Conservation (phyloP, 257 asterid genomes). For the Misopates orontium region DNA sequence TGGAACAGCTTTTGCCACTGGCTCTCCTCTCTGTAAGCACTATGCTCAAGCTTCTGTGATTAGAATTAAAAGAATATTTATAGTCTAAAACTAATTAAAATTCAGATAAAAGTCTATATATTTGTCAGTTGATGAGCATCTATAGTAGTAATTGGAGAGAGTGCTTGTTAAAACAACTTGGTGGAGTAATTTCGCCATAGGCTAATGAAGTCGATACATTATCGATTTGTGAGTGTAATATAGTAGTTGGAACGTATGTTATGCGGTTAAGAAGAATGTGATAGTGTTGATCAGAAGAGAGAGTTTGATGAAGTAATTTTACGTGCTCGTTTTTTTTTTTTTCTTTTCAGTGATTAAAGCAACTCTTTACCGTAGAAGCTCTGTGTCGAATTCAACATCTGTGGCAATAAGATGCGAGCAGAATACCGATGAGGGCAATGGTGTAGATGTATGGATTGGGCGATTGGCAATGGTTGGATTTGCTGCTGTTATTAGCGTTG, state of each 20-base stretch:
- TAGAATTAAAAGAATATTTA: no score
- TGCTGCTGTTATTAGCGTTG: conserved; percentile 49
- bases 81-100: no score
- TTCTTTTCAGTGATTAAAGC: conserved; percentile 43
- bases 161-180: no score
- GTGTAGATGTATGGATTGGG: conserved; percentile 86
- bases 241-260: background rate
- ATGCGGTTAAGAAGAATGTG: background rate
- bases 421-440: conserved; percentile 55
- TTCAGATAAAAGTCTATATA: no score
- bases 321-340: conserved; percentile 35
- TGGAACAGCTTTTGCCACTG: conserved; percentile 44
- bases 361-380: conserved; percentile 28
- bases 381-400: conserved; percentile 32
- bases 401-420: conserved; percentile 70
- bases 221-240: background rate
- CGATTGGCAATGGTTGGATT: conserved; percentile 65
- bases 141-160: no score
- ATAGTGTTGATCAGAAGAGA: background rate
- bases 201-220: background rate
- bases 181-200: no score
- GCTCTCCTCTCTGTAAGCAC: conserved; percentile 44
- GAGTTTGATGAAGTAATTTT: conserved; percentile 33
- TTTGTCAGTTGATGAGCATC: no score
- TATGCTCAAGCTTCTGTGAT: background rate